These are phyloP conservation scores for Coniella lustricola DNA, from an alignment of 2,329 filamentous ascomycete genomes.

Conservation along the genomic window DNA sequence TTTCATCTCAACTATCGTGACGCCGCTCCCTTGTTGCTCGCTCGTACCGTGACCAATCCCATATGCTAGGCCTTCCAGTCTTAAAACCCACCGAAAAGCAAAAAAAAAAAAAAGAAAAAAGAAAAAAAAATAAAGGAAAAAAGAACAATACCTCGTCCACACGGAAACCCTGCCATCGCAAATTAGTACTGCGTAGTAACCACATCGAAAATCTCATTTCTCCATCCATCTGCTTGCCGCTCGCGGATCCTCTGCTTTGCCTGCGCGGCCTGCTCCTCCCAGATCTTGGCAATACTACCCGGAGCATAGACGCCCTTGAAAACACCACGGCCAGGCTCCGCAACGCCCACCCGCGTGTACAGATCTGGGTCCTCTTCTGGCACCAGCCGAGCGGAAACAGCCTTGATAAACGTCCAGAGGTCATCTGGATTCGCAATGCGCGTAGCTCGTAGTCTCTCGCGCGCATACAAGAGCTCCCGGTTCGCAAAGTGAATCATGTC, in stretches of 20 bases:
- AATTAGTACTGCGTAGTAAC: conserved; percentile 22
- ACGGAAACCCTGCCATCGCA: no score
- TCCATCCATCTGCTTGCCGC: conserved; percentile 65
- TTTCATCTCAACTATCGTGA: no score
- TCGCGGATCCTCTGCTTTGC: conserved; percentile 71
- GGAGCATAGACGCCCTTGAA: conserved; percentile 85
- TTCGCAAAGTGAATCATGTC: conserved; percentile 68
- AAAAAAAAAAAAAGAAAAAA: no score
- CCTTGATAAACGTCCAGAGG: conserved; percentile 73
- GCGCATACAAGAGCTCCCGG: conserved; percentile 76
- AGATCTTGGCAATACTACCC: conserved; percentile 82
- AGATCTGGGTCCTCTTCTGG: conserved; percentile 70
- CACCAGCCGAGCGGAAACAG: conserved; percentile 68
- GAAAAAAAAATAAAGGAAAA: no score
- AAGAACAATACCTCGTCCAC: no score
- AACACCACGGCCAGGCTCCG: conserved; percentile 45
- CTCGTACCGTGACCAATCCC: no score
- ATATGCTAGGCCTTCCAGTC: no score
- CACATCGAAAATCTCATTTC: conserved; percentile 72
- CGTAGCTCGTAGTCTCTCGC: conserved; percentile 79
- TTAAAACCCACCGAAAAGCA: no score
- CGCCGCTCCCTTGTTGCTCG: background rate
- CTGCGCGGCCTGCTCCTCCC: conserved; percentile 68
- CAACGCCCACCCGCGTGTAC: conserved; percentile 65
- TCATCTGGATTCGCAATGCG: conserved; percentile 76